Evolutionary conservation across 2,329 filamentous ascomycete genomes (phyloP).

Genomic region (Colletotrichum siamense): DNA sequence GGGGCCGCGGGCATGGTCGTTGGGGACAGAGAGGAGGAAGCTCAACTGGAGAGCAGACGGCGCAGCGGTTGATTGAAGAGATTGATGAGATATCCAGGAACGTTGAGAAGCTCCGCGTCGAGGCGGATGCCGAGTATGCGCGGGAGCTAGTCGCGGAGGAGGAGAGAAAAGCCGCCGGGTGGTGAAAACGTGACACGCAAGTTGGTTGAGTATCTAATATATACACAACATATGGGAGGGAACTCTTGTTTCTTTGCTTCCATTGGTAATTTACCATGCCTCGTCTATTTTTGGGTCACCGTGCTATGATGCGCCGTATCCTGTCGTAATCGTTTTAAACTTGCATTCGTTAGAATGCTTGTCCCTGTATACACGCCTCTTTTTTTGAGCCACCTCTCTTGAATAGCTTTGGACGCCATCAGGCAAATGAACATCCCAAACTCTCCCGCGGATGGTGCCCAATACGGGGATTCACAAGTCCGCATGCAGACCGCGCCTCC

Average conservation of each 20-base stretch:
- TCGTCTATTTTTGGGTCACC: constrained; percentile 5
- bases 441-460: neutral
- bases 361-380: neutral
- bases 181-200: neutral
- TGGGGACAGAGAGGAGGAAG: neutral
- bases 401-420: neutral
- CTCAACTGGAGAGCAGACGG: neutral
- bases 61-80: constrained; percentile 36
- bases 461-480: neutral
- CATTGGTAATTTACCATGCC: neutral
- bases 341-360: neutral
- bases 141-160: constrained; percentile 42
- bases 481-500: neutral
- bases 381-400: neutral
- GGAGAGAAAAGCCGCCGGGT: constrained; percentile 4
- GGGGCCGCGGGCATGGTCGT: neutral
- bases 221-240: neutral
- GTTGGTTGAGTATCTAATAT: neutral
- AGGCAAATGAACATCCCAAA: neutral
- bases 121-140: constrained; percentile 54
- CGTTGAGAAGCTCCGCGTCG: constrained; percentile 43
- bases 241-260: neutral
- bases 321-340: neutral
- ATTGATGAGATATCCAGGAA: constrained; percentile 42
- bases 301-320: constrained; percentile 5